Conservation (phyloP, 768 basidiomycete species). For the Rhodotorula toruloides region DNA sequence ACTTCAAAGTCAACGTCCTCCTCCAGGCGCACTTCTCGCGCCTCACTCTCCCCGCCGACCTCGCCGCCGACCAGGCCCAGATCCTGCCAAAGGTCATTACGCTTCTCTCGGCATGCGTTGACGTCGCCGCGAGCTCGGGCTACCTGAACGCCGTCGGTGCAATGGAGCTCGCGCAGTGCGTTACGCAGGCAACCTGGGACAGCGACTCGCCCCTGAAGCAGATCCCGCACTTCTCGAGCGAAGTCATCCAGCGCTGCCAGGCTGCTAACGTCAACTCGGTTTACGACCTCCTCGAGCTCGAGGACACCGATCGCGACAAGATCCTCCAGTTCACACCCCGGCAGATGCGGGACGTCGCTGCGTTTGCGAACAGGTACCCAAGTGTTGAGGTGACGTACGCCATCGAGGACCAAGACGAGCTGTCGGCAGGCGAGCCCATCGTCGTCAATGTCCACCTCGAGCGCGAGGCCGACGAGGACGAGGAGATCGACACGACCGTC, state of each 20-base stretch:
- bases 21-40: conserved; percentile 96
- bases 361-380: conserved; percentile 93
- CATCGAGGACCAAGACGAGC: conserved; percentile 72
- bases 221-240: conserved; percentile 89
- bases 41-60: conserved; percentile 82
- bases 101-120: conserved; percentile 73
- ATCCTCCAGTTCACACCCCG: conserved; percentile 75
- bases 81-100: conserved; percentile 88
- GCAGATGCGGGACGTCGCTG: conserved; percentile 91
- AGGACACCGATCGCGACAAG: conserved; percentile 73
- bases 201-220: conserved; percentile 91
- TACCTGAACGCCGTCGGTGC: conserved; percentile 90
- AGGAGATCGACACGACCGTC: conserved; percentile 67
- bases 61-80: conserved; percentile 80
- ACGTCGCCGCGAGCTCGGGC: conserved; percentile 96
- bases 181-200: conserved; percentile 97
- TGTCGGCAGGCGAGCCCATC: conserved; percentile 80
- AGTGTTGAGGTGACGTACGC: conserved; percentile 74
- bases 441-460: conserved; percentile 70
- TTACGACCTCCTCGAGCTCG: conserved; percentile 98
- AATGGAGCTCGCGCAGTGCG: conserved; percentile 98
- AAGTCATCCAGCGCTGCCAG: conserved; percentile 82
- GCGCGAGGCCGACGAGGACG: conserved; percentile 72
- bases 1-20: conserved; percentile 97
- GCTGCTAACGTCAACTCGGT: conserved; percentile 76